These are phyloP conservation scores for Talaromyces thailandensis DNA, from an alignment of 495 filamentous ascomycete genomes.

Conservation along the genomic window DNA sequence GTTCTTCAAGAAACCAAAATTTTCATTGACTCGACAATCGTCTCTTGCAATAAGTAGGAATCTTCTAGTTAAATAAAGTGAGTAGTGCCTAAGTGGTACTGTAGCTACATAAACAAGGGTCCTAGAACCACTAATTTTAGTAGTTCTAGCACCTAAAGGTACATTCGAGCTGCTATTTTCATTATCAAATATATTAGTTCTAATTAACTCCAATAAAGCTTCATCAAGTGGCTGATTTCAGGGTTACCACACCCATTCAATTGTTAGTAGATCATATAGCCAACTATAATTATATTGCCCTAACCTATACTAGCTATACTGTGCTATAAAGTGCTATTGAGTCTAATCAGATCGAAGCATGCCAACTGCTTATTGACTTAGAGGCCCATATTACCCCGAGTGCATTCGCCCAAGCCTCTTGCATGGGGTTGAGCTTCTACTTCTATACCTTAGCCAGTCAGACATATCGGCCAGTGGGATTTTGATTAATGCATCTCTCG, in stretches of 20 bases:
- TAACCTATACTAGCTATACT: neutral
- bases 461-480: constrained; percentile 5
- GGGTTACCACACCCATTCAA: neutral
- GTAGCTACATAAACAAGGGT: no score
- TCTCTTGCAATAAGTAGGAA: no score
- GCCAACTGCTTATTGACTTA: constrained; percentile 4
- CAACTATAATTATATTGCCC: neutral
- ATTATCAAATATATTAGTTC: neutral
- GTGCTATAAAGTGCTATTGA: neutral
- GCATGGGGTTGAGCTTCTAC: constrained; percentile 3
- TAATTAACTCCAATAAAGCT: constrained; percentile 2
- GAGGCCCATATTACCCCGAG: neutral
- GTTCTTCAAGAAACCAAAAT: no score
- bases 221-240: constrained; percentile 2
- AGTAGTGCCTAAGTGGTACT: no score
- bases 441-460: constrained; percentile 3
- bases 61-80: no score
- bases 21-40: no score
- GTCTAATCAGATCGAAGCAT: constrained; percentile 5
- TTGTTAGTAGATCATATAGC: constrained; percentile 5
- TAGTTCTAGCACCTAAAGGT: no score
- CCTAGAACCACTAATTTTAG: no score
- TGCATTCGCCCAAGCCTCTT: constrained; percentile 4
- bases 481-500: neutral
- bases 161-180: no score